Conservation (phyloP, 1,284 basidiomycete species). For the Dichomitus squalens region DNA sequence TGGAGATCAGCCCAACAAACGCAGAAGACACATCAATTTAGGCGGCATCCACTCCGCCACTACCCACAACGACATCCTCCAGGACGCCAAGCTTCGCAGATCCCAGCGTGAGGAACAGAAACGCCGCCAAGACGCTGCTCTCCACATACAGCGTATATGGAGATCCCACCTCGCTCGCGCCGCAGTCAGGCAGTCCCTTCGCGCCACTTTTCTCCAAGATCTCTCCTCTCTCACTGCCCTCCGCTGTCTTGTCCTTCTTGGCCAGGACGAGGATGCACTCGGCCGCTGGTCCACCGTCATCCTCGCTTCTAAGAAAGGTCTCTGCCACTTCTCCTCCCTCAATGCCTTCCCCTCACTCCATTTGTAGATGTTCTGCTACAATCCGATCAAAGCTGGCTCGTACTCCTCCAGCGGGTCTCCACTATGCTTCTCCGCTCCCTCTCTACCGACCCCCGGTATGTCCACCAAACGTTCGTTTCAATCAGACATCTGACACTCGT, state of each 20-base stretch:
- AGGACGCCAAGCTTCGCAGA: constrained; percentile 60
- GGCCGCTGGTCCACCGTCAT: constrained; percentile 53
- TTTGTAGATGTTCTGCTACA: constrained; percentile 45
- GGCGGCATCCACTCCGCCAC: constrained; percentile 61
- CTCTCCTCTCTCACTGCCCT: constrained; percentile 53
- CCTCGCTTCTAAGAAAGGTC: constrained; percentile 43
- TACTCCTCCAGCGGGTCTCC: constrained; percentile 53
- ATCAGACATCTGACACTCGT: not conserved
- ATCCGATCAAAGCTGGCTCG: constrained; percentile 54
- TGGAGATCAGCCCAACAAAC: constrained; percentile 42
- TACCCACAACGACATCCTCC: constrained; percentile 58
- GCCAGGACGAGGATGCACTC: constrained; percentile 55
- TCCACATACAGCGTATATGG: constrained; percentile 72
- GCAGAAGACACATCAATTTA: constrained; percentile 73
- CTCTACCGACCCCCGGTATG: constrained; percentile 51
- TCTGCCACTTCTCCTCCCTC: no score
- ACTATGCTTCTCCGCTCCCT: constrained; percentile 54
- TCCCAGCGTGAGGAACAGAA: constrained; percentile 59
- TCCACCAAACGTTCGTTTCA: constrained; percentile 5
- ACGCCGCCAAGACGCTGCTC: constrained; percentile 56
- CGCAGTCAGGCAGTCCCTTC: constrained; percentile 44
- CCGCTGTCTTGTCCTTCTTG: constrained; percentile 62
- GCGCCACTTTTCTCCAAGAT: constrained; percentile 49
- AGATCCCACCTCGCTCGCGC: constrained; percentile 48
- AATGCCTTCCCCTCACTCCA: not conserved